Evolutionary conservation across 768 basidiomycete species (phyloP), one percentile per base, ranked within the genome.

Genomic region (Boletellus ananiceps): DNA sequence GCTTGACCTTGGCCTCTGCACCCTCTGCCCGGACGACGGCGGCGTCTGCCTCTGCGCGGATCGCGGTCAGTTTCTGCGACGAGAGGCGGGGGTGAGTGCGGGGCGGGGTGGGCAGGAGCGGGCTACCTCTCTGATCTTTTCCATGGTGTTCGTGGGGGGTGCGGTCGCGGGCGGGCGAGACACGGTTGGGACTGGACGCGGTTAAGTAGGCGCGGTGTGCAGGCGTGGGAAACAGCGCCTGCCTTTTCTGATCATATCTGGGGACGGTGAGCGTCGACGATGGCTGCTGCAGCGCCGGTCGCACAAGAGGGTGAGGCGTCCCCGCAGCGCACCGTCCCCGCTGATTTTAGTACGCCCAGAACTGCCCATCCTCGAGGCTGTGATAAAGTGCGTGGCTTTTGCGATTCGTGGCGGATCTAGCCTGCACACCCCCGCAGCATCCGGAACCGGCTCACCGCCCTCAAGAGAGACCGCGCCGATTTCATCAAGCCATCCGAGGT

Each of bases 401-500:
- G 52, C 54, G 16, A 51, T 46, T 46, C 37, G 46, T 50, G 19
- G 19, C 19, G 1, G n/a, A n/a, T n/a, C n/a, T n/a, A n/a, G 19
- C 57, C 63, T 61, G 59, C 56, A 41, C n/a, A 50, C 48, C 51
- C 57, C 43, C 47, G 54, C 66, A 95, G 91, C 70, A 93, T 97
- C 67, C 84, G 95, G 50, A 95, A 96, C 70, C 83, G 95, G 55
- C 81, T 99, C 41, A 95, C 94, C 8, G 93, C 84, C 11, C 82
- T 94, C 67, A 93, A 93, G 79, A 88, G 93, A 75, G 86, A 95
- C 66, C 83, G 92, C 40, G 92, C 82, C 34, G 87, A 90, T 57
- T 97, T 87, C 74, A 90, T 96, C 69, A 91, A 93, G 60, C 79
- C 93, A 8, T 84, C 89, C 52, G 95, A 93, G 75, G 95, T 97